Evolutionary conservation across 2,329 filamentous ascomycete species (phyloP), one percentile per base, ranked within the genome.

Genomic region (Apiospora hydei): DNA sequence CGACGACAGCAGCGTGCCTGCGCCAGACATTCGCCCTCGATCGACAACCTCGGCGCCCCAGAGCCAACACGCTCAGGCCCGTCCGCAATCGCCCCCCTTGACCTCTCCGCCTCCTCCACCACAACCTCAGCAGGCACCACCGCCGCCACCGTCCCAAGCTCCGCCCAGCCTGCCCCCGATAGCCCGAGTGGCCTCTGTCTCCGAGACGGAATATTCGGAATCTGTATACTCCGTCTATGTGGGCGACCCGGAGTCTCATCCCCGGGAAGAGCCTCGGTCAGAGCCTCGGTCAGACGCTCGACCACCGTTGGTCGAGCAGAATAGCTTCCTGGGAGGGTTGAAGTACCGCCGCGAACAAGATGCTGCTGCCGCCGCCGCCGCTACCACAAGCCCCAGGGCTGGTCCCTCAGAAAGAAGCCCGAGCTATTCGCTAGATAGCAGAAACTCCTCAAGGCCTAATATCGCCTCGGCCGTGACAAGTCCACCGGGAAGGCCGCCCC

Each of bases 251-350:
- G 44, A 70, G 13, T 49, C 46, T 3, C 57, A 30, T 3, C 38
- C 67, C 14, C 69, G 75, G 21, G 75, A 77, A 14, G 76, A 77
- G 64, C 80, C 75, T 75, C 77, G 78, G 61, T 80, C 80, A 38
- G 34, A 38, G 5, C 5, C 34, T 38, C 34, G 34, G 69, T 77
- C 80, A 38, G 34, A 38, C 44, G 79, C 77, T 43, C 78, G 77
- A 44, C 80, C 81, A 4, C 78, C 80, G 4, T 80, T 84, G 69
- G 83, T 80, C 69, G 80, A 79, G 71, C 81, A 83, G 34, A 83
- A 84, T 1, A 83, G 85, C 16, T 90, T 90, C 76, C 86, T 90
- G 69, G 88, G 88, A 21, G 88, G 88, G 3, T 79, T 88, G 74
- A 88, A 89, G 67, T 86, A 87, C 66, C 84, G 84, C 26, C 83